phyloP scores from a whole-genome alignment of 1,139 yeast species.

The Groenewaldozyma sp. region DNA sequence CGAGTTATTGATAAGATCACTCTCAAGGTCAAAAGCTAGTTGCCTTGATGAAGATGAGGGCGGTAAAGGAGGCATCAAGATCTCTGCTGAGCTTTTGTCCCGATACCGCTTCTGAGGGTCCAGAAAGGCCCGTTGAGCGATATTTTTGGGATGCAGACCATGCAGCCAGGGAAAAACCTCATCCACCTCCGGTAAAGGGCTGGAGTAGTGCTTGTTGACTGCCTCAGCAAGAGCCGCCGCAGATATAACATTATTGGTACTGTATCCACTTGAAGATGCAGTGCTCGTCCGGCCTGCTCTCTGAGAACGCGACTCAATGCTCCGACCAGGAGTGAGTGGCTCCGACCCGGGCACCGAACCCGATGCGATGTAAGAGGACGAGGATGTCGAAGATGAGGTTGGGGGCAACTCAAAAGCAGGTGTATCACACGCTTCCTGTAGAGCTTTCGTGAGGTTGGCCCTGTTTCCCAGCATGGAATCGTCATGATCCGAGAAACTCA shows the following conservation, averaged over 20 bases:
- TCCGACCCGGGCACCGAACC: no score
- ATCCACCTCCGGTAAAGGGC: slow-evolving; percentile 57
- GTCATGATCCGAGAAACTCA: neutral
- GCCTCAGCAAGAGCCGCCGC: slow-evolving; percentile 24
- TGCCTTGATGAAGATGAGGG: no score
- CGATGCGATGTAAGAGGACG: neutral
- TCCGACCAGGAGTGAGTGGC: no score
- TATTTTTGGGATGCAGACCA: slow-evolving; percentile 38
- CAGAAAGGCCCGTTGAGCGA: slow-evolving; percentile 26
- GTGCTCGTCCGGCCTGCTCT: neutral
- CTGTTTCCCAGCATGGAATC: neutral
- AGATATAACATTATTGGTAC: slow-evolving; percentile 12
- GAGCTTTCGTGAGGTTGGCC: neutral
- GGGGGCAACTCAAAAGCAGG: neutral
- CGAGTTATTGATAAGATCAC: slow-evolving; percentile 3
- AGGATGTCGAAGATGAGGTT: neutral
- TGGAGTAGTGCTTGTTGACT: slow-evolving; percentile 27
- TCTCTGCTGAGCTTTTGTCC: slow-evolving; percentile 8
- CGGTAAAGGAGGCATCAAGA: no score
- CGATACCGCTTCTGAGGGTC: slow-evolving; percentile 22
- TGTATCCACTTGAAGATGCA: neutral
- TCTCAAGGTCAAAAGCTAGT: neutral
- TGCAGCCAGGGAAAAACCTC: slow-evolving; percentile 87
- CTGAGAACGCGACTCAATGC: no score
- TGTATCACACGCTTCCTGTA: neutral